Evolutionary conservation across 2,329 filamentous ascomycete genomes (phyloP), one percentile per base, ranked within the genome.

Genomic region (Colletotrichum orchidophilum): DNA sequence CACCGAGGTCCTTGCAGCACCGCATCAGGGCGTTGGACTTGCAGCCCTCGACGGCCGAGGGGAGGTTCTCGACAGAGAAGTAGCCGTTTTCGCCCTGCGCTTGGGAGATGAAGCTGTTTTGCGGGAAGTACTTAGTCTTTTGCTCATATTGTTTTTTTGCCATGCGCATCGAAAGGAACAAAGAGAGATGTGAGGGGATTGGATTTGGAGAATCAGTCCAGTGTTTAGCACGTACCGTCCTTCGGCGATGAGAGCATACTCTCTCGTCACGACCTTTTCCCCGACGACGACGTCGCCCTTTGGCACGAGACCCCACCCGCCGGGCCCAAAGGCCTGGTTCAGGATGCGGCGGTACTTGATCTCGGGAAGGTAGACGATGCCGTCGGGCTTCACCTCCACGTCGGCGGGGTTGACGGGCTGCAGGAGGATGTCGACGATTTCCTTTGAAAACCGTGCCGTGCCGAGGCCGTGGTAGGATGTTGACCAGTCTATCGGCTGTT

Each of bases 21-120:
- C 96, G 93, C 91, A 98, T 97, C 75, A 99, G 87, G 13, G 96
- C 96, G 80, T 99, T 99, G 73, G 95, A 97, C 83, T 98, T 98
- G 87, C 95, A 97, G 63, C 96, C 96, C 83, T 99, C 96, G 71
- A 95, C 95, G 9, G 96, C 95, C 1, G 95, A 97, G 29, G 96
- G 95, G 74, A 99, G 95, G 66, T 93, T 93, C 76, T 98, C 95
- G 39, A 94, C 89, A 76, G 89, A 90, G 84, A 98, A 99, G 83
- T 97, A 99, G 75, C 93, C 90, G 85, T 97, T 96, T 82, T 98
- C 96, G 79, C 96, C 96, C 75, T 96, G 93, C 1, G 96, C 95
- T 75, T 98, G 93, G 31, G 93, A 95, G 54, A 98, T 93, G 75
- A 98, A 92, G 73, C 96, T 98, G 77, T 27, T 64, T n/a, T 55